Evolutionary conservation across 257 asterid genomes (phyloP).

Genomic region (Phtheirospermum japonicum): DNA sequence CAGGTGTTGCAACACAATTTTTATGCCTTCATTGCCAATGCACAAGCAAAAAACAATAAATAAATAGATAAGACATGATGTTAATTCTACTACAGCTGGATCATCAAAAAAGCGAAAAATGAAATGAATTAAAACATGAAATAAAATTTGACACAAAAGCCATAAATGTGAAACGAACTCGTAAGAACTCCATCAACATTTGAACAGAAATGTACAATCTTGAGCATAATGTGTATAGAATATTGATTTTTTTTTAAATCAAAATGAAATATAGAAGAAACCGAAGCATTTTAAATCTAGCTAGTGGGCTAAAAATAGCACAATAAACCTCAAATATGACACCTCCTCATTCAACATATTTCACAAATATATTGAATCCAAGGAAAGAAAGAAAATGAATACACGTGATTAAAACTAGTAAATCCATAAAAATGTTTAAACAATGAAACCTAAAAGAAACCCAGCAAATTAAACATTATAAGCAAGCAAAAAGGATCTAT

Average conservation of each 20-base stretch:
- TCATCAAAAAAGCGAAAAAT: neutral
- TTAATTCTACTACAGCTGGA: conserved; percentile 14
- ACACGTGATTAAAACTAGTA: neutral
- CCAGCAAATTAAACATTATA: neutral
- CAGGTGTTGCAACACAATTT: conserved; percentile 56
- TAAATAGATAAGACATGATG: conserved; percentile 4
- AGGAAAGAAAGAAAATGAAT: neutral
- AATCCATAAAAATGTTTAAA: too few relatives aligned
- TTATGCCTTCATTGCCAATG: conserved; percentile 43
- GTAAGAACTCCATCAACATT: too few relatives aligned
- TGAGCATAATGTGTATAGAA: too few relatives aligned
- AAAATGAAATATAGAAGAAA: neutral
- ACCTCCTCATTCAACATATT: neutral
- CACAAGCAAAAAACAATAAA: conserved; percentile 9
- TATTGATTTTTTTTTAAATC: too few relatives aligned
- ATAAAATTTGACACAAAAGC: neutral
- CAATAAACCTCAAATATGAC: neutral
- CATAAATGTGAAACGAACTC: too few relatives aligned
- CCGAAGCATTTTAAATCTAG: too few relatives aligned
- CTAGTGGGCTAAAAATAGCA: too few relatives aligned
- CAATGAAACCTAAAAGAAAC: too few relatives aligned
- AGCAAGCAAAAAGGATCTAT: neutral
- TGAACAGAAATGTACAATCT: too few relatives aligned
- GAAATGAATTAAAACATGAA: neutral
- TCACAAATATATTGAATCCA: too few relatives aligned